These are phyloP conservation scores for Yarrowia sp. DNA, from an alignment of 805 yeast species.

Conservation along the genomic window DNA sequence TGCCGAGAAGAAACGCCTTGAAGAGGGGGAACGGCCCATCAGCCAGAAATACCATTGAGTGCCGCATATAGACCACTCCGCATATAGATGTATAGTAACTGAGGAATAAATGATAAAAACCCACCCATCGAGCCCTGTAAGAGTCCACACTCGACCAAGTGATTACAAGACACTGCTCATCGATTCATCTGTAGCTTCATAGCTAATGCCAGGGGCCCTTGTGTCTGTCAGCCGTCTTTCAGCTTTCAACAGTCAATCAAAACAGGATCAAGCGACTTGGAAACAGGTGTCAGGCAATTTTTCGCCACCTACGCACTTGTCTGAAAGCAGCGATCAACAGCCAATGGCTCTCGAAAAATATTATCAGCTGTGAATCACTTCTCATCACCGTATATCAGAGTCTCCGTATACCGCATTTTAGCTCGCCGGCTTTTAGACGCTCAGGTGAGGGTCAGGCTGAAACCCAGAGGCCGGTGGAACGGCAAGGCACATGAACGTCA, in stretches of 20 bases:
- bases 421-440: conserved; percentile 10
- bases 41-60: conserved; percentile 30
- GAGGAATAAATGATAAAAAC: conserved; percentile 25
- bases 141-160: background rate
- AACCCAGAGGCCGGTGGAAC: conserved; percentile 16
- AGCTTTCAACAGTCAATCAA: background rate
- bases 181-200: background rate
- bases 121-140: background rate
- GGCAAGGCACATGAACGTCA: conserved; percentile 25
- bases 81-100: conserved; percentile 36
- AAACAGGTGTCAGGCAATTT: background rate
- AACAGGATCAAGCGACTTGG: background rate
- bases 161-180: background rate
- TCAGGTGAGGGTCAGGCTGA: conserved; percentile 22
- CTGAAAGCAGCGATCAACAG: background rate
- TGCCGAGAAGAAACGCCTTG: conserved; percentile 29
- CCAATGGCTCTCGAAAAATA: background rate
- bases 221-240: conserved; percentile 14
- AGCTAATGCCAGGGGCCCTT: conserved; percentile 4
- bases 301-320: conserved; percentile 1
- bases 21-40: conserved; percentile 34
- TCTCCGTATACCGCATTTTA: background rate
- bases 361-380: background rate
- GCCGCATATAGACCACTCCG: conserved; percentile 38
- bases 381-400: background rate